A percentile compares a stretch with the other conserved stretches of the same genome.
These are phyloP conservation scores for Fusarium hostae DNA, from an alignment of 2,329 filamentous ascomycete species.

Conservation along the genomic window DNA sequence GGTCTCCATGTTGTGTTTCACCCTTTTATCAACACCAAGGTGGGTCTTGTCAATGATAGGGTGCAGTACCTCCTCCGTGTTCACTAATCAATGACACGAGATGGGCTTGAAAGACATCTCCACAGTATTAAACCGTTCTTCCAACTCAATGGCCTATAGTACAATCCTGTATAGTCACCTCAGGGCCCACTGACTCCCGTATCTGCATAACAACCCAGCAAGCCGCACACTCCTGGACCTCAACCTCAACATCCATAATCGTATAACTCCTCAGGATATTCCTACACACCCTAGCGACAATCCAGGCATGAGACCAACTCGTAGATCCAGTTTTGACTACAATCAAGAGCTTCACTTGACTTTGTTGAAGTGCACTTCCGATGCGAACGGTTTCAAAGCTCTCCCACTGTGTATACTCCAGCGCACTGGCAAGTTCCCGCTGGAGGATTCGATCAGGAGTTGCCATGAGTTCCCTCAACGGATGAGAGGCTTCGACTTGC, in stretches of 20 bases:
- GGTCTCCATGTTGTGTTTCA: not conserved
- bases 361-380: not conserved
- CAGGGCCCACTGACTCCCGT: not conserved
- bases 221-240: not conserved
- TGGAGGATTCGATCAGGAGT: not conserved
- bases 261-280: not conserved
- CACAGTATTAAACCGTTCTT: too few relatives aligned
- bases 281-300: not conserved
- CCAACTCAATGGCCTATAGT: not conserved
- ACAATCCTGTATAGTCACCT: not conserved
- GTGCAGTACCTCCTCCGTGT: not conserved
- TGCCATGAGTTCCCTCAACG: not conserved
- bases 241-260: not conserved
- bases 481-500: not conserved
- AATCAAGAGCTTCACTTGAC: not conserved
- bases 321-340: not conserved
- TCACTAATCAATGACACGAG: not conserved
- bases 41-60: not conserved
- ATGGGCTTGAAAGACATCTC: too few relatives aligned
- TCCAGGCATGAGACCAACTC: not conserved
- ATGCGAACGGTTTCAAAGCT: not conserved
- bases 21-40: not conserved
- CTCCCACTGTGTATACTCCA: not conserved
- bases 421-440: not conserved
- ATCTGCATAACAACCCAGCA: not conserved